These are phyloP conservation scores for Arthrobotrys conoides DNA, from an alignment of 2,329 filamentous ascomycete species.

Conservation along the genomic window DNA sequence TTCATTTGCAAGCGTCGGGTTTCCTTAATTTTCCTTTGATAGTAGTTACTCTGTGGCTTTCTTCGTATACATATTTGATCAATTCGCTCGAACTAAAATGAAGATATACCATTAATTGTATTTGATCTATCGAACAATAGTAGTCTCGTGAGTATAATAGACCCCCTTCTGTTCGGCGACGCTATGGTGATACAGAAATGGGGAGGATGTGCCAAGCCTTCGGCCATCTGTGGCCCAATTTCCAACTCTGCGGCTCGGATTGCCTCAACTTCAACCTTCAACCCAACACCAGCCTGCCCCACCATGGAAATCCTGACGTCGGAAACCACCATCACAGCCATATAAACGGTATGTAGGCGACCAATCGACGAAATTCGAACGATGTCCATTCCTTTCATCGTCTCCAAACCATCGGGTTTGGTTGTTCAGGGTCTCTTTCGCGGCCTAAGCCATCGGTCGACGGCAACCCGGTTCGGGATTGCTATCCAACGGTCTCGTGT, in stretches of 20 bases:
- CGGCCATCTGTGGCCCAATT: slow-evolving; percentile 16
- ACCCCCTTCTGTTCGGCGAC: not conserved
- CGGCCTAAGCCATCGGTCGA: slow-evolving; percentile 49
- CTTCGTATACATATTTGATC: slow-evolving; percentile 29
- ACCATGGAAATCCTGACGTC: slow-evolving; percentile 36
- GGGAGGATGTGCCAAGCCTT: slow-evolving; percentile 16
- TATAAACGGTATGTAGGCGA: slow-evolving; percentile 50
- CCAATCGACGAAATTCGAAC: slow-evolving; percentile 25
- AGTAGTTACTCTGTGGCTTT: not conserved
- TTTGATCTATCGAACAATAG: not conserved
- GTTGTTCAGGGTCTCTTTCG: slow-evolving; percentile 54
- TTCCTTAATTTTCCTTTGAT: slow-evolving; percentile 8
- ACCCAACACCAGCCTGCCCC: slow-evolving; percentile 30
- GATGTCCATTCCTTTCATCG: slow-evolving; percentile 58
- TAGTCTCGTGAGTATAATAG: not conserved
- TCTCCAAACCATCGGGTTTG: slow-evolving; percentile 54
- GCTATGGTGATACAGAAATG: not conserved
- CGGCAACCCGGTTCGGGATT: slow-evolving; percentile 53
- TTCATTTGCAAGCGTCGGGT: slow-evolving; percentile 55
- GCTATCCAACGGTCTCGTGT: slow-evolving; percentile 54
- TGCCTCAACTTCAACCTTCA: slow-evolving; percentile 38
- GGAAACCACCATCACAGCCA: slow-evolving; percentile 18
- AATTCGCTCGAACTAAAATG: slow-evolving; percentile 34
- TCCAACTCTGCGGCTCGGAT: slow-evolving; percentile 38
- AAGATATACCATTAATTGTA: slow-evolving; percentile 34